Evolutionary conservation across 768 basidiomycete species (phyloP).

Genomic region (Rhizopogon vulgaris): DNA sequence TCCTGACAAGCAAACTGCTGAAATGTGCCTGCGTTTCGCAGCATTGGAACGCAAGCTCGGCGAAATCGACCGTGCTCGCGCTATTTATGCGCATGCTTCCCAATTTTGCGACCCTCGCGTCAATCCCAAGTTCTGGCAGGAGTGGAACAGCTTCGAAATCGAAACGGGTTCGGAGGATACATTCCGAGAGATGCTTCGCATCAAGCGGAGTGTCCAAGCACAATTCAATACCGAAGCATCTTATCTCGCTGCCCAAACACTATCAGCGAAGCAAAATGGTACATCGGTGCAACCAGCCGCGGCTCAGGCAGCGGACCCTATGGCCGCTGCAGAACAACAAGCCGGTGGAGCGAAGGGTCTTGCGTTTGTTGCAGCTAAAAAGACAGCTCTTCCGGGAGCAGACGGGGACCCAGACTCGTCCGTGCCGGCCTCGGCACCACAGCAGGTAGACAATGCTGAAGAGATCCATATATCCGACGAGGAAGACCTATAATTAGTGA

Average conservation of each 20-base stretch:
- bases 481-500: conserved; percentile 47
- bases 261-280: conserved; percentile 55
- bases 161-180: conserved; percentile 99
- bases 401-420: conserved; percentile 29
- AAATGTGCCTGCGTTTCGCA: conserved; percentile 97
- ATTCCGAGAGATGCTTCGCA: conserved; percentile 90
- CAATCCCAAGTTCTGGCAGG: conserved; percentile 88
- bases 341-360: conserved; percentile 51
- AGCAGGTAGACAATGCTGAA: conserved; percentile 50
- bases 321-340: conserved; percentile 80
- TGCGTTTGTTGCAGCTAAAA: conserved; percentile 74
- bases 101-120: conserved; percentile 98
- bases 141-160: conserved; percentile 98
- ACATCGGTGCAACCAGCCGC: conserved; percentile 39
- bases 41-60: conserved; percentile 95
- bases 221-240: conserved; percentile 97
- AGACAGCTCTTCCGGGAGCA: conserved; percentile 35
- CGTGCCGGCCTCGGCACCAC: conserved; percentile 26
- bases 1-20: conserved; percentile 90
- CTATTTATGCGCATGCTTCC: conserved; percentile 94
- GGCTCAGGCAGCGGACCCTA: conserved; percentile 57
- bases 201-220: conserved; percentile 97
- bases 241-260: conserved; percentile 87
- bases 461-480: conserved; percentile 90
- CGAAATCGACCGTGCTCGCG: conserved; percentile 95